A percentile compares a stretch with the other conserved stretches of the same genome.
Conservation (phyloP, 805 yeast genomes). For the Saccharomyces jurei region DNA sequence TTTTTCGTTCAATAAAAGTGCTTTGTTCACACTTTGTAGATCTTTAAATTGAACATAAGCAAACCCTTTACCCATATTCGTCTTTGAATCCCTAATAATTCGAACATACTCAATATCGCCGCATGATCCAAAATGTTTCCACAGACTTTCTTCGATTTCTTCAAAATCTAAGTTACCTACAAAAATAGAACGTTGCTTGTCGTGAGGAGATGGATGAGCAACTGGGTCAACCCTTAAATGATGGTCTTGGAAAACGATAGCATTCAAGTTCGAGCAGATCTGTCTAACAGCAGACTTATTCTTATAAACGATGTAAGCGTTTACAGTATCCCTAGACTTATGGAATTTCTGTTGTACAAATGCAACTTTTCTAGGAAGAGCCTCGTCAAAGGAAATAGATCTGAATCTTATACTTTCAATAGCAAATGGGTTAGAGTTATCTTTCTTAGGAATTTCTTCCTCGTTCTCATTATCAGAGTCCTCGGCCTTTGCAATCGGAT, state of each 20-base stretch:
- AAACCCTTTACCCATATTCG: constrained; percentile 94
- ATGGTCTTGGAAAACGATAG: constrained; percentile 53
- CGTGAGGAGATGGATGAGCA: constrained; percentile 84
- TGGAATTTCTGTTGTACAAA: constrained; percentile 73
- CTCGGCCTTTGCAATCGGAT: constrained; percentile 6
- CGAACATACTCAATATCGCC: constrained; percentile 84
- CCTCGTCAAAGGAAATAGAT: constrained; percentile 82
- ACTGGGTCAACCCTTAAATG: constrained; percentile 89
- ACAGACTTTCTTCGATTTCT: constrained; percentile 80
- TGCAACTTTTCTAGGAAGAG: constrained; percentile 87
- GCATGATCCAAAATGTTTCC: constrained; percentile 64
- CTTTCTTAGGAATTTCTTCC: constrained; percentile 8
- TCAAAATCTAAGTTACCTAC: constrained; percentile 93
- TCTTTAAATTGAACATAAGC: constrained; percentile 89
- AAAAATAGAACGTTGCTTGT: constrained; percentile 74
- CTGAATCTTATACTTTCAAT: constrained; percentile 81
- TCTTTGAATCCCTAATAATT: constrained; percentile 82
- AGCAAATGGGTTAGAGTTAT: constrained; percentile 25
- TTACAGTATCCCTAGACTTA: constrained; percentile 67
- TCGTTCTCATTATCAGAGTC: constrained; percentile 10
- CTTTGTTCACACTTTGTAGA: constrained; percentile 66
- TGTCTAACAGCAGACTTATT: constrained; percentile 37
- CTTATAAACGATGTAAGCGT: constrained; percentile 79
- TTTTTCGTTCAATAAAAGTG: constrained; percentile 68
- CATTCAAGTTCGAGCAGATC: constrained; percentile 46